Evolutionary conservation across 768 basidiomycete genomes (phyloP), one percentile per base, ranked within the genome.

Genomic region (Hysterangium stoloniferum): DNA sequence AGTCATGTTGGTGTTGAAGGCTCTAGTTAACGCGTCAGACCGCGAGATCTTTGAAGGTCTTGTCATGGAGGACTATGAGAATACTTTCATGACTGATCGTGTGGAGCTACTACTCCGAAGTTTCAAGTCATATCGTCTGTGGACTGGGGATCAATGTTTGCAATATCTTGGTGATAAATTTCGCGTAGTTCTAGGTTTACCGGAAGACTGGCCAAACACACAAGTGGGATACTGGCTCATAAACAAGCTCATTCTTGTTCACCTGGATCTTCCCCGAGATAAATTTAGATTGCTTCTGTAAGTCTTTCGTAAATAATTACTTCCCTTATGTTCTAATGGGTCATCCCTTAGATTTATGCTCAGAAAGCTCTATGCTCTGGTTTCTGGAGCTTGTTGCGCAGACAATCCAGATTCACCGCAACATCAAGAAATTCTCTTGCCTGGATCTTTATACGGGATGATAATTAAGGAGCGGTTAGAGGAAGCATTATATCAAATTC

Each of bases 331-430:
- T 52, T 34, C 20, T 12, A 29, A 15, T 62, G 11, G 61, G 35
- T 11, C 33, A n/a, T 27, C 20, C 42, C 17, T 19, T 59, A 97
- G 94, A 32, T 97, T 93, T 71, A 98, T 98, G 96, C 74, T 98
- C 27, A 85, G 93, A 55, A 99, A 98, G 67, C 73, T 99, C 11
- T 98, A 90, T 59, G 78, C 90, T 1, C 71, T 92, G 15, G 93
- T 98, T 6, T 94, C 93, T 4, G 84, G 85, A 36, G 79, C 84
- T 36, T 96, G 90, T 57, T 87, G 86, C 58, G 76, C 86, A 45
- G 96, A 99, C 69, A 98, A 98, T 63, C 94, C 96, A 4, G 96
- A 99, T 75, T 98, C 94, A 1, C 93, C 96, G 53, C 95, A 98
- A 63, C 90, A 98, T 62, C 96, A 99, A 64, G 96, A 99, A 62